These are phyloP conservation scores for Ascochyta lentis DNA, from an alignment of 2,329 filamentous ascomycete species.

Conservation along the genomic window DNA sequence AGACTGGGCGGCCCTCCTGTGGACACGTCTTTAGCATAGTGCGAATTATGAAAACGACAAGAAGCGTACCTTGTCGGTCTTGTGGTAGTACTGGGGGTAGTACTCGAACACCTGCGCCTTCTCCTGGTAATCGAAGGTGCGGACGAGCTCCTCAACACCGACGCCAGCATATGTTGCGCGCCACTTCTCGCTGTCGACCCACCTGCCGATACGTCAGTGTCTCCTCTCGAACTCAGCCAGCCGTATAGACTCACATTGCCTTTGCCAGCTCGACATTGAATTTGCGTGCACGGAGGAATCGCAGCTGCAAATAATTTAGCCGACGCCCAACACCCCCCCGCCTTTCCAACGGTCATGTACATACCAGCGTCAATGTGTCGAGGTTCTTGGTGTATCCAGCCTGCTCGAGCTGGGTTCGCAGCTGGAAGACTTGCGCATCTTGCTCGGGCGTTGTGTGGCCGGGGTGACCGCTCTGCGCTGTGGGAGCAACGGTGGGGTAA, in stretches of 20 bases:
- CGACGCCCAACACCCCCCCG: background rate
- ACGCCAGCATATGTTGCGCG: conserved; percentile 75
- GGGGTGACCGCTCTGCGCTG: conserved; percentile 76
- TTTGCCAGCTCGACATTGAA: conserved; percentile 86
- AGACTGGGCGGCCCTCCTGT: conserved; percentile 93
- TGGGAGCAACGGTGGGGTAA: conserved; percentile 80
- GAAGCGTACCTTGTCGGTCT: conserved; percentile 74
- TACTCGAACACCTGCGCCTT: conserved; percentile 83
- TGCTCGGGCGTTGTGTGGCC: conserved; percentile 86
- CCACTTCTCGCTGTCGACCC: conserved; percentile 89
- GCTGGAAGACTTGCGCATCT: conserved; percentile 86
- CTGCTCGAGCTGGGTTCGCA: conserved; percentile 83
- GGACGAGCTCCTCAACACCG: conserved; percentile 77
- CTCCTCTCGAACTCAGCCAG: background rate
- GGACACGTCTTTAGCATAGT: conserved; percentile 10
- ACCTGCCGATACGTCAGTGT: conserved; percentile 65
- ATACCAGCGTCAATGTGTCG: conserved; percentile 89
- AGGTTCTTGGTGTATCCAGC: conserved; percentile 82
- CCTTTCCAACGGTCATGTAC: conserved; percentile 30
- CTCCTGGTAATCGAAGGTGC: conserved; percentile 85
- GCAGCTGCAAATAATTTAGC: conserved; percentile 63
- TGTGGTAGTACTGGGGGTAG: conserved; percentile 99
- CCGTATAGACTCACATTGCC: conserved; percentile 75
- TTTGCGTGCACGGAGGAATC: conserved; percentile 93
- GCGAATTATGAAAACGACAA: background rate